Conservation (phyloP, 805 yeast species). For the Saccharomycopsis javanensis region DNA sequence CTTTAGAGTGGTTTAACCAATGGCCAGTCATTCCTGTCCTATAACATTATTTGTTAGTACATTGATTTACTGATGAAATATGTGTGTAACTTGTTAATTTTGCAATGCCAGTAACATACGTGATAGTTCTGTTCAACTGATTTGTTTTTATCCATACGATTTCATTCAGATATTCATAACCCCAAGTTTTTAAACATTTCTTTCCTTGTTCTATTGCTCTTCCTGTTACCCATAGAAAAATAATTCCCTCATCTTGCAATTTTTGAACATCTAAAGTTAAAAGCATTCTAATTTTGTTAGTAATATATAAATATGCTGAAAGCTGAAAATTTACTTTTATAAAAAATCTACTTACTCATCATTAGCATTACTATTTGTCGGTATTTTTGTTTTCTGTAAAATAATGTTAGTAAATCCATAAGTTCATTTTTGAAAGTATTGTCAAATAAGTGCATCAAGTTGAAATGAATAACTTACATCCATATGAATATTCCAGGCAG, state of each 20-base stretch:
- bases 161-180: slow-evolving; percentile 69
- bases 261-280: neutral
- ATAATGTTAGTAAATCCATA: neutral
- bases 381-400: neutral
- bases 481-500: slow-evolving; percentile 97
- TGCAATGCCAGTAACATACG: neutral
- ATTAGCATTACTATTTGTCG: neutral
- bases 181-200: slow-evolving; percentile 69
- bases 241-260: slow-evolving; percentile 75
- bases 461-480: slow-evolving; percentile 28
- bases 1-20: slow-evolving; percentile 93
- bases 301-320: neutral
- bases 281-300: neutral
- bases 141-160: slow-evolving; percentile 86
- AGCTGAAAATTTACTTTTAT: neutral
- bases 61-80: too few species aligned
- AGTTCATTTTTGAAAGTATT: too few species aligned
- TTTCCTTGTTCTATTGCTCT: slow-evolving; percentile 86
- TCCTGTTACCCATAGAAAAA: slow-evolving; percentile 91
- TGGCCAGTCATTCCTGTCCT: slow-evolving; percentile 96
- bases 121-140: slow-evolving; percentile 73
- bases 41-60: neutral
- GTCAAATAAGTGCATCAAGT: neutral
- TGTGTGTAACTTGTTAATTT: too few species aligned
- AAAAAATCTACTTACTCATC: slow-evolving; percentile 1